Conservation (phyloP, 108 stramenopile species). For the Cyclotella cryptica region DNA sequence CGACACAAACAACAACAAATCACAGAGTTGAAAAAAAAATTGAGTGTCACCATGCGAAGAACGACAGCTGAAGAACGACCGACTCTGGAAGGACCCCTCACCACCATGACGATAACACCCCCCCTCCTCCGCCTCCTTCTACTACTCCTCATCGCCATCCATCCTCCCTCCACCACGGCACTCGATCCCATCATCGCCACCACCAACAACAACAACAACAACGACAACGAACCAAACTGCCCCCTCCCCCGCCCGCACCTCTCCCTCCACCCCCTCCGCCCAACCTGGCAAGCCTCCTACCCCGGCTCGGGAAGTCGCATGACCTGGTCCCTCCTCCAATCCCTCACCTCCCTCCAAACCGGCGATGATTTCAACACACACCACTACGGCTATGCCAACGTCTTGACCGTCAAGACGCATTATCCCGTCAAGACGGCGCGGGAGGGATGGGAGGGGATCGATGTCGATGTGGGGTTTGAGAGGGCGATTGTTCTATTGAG, state of each 20-base stretch:
- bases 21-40: no score
- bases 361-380: constrained; percentile 45
- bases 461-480: constrained; percentile 11
- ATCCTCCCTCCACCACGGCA: neutral
- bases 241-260: constrained; percentile 4
- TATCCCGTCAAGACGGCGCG: constrained; percentile 30
- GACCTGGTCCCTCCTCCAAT: constrained; percentile 31
- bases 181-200: no score
- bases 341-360: constrained; percentile 37
- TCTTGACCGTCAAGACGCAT: constrained; percentile 52
- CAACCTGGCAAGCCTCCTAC: constrained; percentile 47
- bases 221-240: neutral
- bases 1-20: no score
- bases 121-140: neutral
- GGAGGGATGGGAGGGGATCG: constrained; percentile 11
- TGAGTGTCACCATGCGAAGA: no score
- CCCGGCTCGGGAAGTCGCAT: constrained; percentile 52
- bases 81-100: no score
- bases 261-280: neutral
- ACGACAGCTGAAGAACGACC: no score
- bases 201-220: neutral
- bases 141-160: neutral
- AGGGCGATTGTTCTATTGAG: constrained; percentile 43
- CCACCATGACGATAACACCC: neutral
- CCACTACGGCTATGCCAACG: constrained; percentile 5